phyloP scores from a whole-genome alignment of 352 stramenopile species.

The Phytophthora sojae region DNA sequence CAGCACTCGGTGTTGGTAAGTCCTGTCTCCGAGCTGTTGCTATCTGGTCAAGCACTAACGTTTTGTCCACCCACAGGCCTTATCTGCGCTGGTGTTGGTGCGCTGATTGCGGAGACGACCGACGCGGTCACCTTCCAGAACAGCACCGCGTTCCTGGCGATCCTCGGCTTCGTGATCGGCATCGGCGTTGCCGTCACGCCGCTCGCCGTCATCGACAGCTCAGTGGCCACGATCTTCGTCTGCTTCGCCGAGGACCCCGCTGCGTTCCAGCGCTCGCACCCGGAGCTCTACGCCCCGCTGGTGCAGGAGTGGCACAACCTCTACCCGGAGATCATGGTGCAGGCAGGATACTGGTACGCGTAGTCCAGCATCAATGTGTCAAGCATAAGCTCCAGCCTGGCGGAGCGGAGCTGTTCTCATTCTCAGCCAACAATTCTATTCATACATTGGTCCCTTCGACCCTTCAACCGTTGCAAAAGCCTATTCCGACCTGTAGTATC shows the following conservation, averaged over 20 bases:
- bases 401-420: conserved; percentile 3
- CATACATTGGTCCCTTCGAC: background rate
- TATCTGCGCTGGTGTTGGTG: conserved; percentile 72
- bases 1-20: conserved; percentile 86
- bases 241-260: conserved; percentile 95
- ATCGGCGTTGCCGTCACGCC: conserved; percentile 90
- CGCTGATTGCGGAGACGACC: conserved; percentile 55
- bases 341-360: conserved; percentile 83
- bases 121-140: conserved; percentile 70
- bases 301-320: conserved; percentile 90
- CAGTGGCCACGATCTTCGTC: conserved; percentile 96
- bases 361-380: conserved; percentile 21
- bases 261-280: conserved; percentile 83
- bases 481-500: background rate
- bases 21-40: conserved; percentile 11
- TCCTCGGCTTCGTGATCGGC: conserved; percentile 91
- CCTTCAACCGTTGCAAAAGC: conserved; percentile 1
- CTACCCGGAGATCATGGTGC: conserved; percentile 91
- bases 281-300: conserved; percentile 82
- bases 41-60: background rate
- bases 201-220: conserved; percentile 93
- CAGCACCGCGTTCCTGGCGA: conserved; percentile 73
- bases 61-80: conserved; percentile 47
- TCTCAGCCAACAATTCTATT: background rate
- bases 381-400: background rate